A percentile compares a stretch with the other conserved stretches of the same genome.
Evolutionary conservation across 352 stramenopile genomes (phyloP).

Genomic region (Phytophthora cryptogea): DNA sequence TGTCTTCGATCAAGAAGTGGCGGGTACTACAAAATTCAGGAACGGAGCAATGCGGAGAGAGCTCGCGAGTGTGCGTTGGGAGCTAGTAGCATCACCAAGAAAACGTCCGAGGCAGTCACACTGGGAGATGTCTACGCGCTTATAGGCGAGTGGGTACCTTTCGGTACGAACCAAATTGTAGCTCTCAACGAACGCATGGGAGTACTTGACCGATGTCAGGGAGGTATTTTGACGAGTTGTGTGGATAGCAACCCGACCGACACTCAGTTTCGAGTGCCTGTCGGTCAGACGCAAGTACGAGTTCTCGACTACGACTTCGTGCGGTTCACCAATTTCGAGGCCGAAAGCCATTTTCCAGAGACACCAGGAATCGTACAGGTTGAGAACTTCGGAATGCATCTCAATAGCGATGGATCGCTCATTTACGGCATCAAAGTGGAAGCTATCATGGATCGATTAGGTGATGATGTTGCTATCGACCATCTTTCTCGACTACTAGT

Average conservation of each 20-base stretch:
- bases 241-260: constrained; percentile 88
- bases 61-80: constrained; percentile 86
- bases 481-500: constrained; percentile 96
- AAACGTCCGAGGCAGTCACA: constrained; percentile 93
- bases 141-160: constrained; percentile 97
- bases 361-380: constrained; percentile 95
- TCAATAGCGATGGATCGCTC: constrained; percentile 78
- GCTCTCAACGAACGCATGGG: constrained; percentile 97
- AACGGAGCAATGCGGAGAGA: constrained; percentile 92
- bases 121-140: constrained; percentile 96
- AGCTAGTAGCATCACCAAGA: constrained; percentile 86
- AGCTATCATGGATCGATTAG: constrained; percentile 96
- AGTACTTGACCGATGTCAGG: constrained; percentile 95
- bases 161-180: constrained; percentile 97
- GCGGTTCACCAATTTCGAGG: constrained; percentile 98
- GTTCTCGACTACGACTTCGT: constrained; percentile 98
- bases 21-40: constrained; percentile 75
- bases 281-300: constrained; percentile 94
- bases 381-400: constrained; percentile 95
- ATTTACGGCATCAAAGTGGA: constrained; percentile 93
- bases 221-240: constrained; percentile 95
- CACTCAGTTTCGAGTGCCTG: constrained; percentile 84
- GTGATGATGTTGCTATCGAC: constrained; percentile 97
- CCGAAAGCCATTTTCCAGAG: constrained; percentile 96
- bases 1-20: constrained; percentile 91